These are phyloP conservation scores for Oryza coarctata DNA, from an alignment of 176 grass and related monocot genomes.

Conservation along the genomic window DNA sequence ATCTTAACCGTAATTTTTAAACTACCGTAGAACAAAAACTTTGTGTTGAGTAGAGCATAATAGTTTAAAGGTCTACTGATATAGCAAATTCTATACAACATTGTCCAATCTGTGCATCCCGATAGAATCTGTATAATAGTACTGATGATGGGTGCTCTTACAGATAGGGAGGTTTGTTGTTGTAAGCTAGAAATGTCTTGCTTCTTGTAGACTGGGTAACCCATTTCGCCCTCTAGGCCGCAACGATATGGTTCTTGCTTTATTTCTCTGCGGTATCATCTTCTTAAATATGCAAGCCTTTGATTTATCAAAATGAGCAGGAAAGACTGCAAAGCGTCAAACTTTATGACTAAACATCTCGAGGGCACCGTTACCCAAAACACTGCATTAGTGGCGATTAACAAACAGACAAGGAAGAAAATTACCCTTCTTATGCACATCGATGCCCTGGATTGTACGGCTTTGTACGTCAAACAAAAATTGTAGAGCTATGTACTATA, in stretches of 20 bases:
- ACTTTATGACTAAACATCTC: background rate
- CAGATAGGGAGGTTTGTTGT: background rate
- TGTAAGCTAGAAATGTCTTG: background rate
- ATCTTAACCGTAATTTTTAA: too few species aligned
- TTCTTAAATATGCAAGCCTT: background rate
- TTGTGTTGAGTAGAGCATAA: too few species aligned
- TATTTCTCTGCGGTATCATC: background rate
- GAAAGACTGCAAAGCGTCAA: background rate
- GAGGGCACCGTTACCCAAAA: background rate
- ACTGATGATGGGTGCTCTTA: background rate
- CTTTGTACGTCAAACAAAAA: constrained; percentile 1
- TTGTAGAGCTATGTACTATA: constrained; percentile 12
- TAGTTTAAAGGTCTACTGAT: too few species aligned
- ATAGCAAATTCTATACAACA: background rate
- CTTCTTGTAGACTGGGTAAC: background rate
- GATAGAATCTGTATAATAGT: background rate
- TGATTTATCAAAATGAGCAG: background rate
- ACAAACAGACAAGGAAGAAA: background rate
- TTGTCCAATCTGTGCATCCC: background rate
- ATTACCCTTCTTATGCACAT: constrained; percentile 36
- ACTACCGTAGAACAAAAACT: too few species aligned
- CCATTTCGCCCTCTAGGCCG: background rate
- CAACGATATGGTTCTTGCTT: background rate
- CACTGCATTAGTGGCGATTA: background rate
- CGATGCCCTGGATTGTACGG: constrained; percentile 17